Conservation (phyloP, 2,329 filamentous ascomycete genomes). For the Beauveria bassiana region DNA sequence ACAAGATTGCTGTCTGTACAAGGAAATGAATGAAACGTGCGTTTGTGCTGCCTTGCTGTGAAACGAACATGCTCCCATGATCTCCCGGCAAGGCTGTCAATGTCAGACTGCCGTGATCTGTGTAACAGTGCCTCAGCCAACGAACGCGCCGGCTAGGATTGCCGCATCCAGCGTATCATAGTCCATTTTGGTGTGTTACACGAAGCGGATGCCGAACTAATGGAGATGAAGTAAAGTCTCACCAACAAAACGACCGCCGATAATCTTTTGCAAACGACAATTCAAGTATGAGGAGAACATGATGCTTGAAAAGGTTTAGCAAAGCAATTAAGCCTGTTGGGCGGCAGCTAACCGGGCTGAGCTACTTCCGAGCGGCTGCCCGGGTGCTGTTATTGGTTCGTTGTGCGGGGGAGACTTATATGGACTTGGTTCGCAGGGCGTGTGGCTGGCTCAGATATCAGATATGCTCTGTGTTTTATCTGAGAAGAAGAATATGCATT, state of each 20-base stretch:
- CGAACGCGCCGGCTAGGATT: not conserved
- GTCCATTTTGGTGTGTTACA: not conserved
- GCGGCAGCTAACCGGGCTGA: no score
- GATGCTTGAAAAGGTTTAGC: no score
- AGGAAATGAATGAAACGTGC: not conserved
- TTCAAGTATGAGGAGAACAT: no score
- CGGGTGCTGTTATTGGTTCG: no score
- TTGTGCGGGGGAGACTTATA: no score
- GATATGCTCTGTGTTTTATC: no score
- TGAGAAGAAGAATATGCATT: no score
- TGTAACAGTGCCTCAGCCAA: not conserved
- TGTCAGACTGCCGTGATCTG: not conserved
- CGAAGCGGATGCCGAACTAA: no score
- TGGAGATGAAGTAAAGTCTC: not conserved
- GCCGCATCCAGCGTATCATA: not conserved
- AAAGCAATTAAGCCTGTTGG: no score
- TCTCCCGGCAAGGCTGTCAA: not conserved
- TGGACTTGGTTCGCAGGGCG: no score
- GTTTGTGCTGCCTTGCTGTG: constrained; percentile 7
- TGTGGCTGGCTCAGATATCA: no score
- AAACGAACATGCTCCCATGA: not conserved
- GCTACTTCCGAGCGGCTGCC: no score
- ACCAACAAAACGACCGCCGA: not conserved
- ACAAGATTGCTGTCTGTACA: not conserved
- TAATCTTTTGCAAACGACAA: not conserved